phyloP scores from a whole-genome alignment of 768 basidiomycete species.

The Suillus fuscotomentosus region DNA sequence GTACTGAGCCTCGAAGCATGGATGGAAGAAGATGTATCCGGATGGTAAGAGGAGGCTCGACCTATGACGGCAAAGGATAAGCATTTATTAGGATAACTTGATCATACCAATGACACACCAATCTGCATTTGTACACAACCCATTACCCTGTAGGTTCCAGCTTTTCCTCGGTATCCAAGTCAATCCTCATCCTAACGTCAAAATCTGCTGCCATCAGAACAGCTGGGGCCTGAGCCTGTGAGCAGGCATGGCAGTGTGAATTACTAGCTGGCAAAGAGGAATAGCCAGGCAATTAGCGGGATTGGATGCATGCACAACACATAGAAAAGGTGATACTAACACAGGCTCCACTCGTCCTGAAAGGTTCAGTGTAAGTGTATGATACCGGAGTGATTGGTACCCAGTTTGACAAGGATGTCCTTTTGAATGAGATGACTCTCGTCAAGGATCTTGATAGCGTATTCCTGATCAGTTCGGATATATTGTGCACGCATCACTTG shows the following conservation, averaged over 20 bases:
- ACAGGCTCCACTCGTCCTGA: slow-evolving; percentile 80
- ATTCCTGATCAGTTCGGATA: slow-evolving; percentile 55
- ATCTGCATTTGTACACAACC: slow-evolving; percentile 33
- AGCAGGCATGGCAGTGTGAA: background rate
- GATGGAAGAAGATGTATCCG: slow-evolving; percentile 48
- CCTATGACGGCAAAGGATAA: slow-evolving; percentile 19
- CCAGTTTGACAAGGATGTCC: slow-evolving; percentile 65
- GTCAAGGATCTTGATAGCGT: slow-evolving; percentile 80
- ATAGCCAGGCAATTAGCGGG: background rate
- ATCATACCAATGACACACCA: slow-evolving; percentile 39
- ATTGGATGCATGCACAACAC: background rate
- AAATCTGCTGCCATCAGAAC: slow-evolving; percentile 32
- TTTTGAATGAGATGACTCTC: slow-evolving; percentile 80
- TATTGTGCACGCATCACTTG: slow-evolving; percentile 62
- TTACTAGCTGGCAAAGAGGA: background rate
- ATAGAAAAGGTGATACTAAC: slow-evolving; percentile 25
- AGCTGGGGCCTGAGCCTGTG: slow-evolving; percentile 43
- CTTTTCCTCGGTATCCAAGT: slow-evolving; percentile 13
- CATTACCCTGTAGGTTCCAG: slow-evolving; percentile 42
- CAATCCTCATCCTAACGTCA: background rate
- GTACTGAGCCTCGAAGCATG: slow-evolving; percentile 53
- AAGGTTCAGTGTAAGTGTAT: slow-evolving; percentile 82
- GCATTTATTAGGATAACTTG: too few relatives aligned
- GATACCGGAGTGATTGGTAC: slow-evolving; percentile 73
- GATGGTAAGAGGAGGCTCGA: slow-evolving; percentile 38